Conservation (phyloP, 192 early-diverging fungal genomes). For the Jimgerdemannia flammicorona region DNA sequence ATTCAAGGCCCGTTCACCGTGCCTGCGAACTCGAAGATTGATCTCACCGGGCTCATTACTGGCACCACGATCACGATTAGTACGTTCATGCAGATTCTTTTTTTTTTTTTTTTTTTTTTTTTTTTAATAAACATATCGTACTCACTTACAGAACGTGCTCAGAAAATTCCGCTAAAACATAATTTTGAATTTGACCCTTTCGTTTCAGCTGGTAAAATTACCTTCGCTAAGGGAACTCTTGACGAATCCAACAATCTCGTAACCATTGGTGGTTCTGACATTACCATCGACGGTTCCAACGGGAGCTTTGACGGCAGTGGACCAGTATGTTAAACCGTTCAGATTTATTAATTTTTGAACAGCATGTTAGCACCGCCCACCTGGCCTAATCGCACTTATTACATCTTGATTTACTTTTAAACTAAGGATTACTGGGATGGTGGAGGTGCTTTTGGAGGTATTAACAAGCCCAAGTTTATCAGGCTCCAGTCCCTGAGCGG, state of each 20-base stretch:
- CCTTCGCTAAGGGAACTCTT: slow-evolving; percentile 28
- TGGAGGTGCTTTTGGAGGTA: slow-evolving; percentile 38
- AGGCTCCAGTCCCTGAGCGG: slow-evolving; percentile 20
- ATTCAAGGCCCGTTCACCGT: slow-evolving; percentile 38
- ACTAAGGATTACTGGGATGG: slow-evolving; percentile 40
- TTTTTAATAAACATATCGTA: no score
- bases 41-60: slow-evolving; percentile 31
- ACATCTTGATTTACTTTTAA: neutral
- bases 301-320: slow-evolving; percentile 36
- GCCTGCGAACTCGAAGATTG: slow-evolving; percentile 30
- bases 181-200: no score
- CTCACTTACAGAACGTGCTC: neutral
- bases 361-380: neutral
- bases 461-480: slow-evolving; percentile 34
- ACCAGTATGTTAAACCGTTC: slow-evolving; percentile 18
- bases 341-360: slow-evolving; percentile 7
- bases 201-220: slow-evolving; percentile 24
- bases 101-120: slow-evolving; percentile 2
- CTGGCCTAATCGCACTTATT: neutral
- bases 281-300: slow-evolving; percentile 26
- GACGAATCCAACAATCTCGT: slow-evolving; percentile 19
- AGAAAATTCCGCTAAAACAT: no score
- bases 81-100: slow-evolving; percentile 7
- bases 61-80: slow-evolving; percentile 29
- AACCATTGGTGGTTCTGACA: slow-evolving; percentile 32